Base-by-base conservation (phyloP, 2,329 filamentous ascomycete genomes). In the Neoascochyta sp. region DNA sequence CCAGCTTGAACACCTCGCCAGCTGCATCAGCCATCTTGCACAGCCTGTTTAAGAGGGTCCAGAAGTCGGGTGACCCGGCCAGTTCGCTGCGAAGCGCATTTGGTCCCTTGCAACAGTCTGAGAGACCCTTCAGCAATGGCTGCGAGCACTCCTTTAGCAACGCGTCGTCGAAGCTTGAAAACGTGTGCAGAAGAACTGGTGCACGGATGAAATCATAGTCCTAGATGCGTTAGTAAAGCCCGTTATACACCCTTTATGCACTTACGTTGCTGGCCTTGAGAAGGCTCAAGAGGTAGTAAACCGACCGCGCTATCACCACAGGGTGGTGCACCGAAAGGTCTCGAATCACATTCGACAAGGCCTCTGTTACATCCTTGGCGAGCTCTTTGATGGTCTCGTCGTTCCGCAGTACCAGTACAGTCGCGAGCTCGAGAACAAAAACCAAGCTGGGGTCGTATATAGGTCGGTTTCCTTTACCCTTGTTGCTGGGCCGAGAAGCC, bases 61-160 rank as follows among this genome's bases (percentile, higher is more conserved):
- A 98, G 62, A 98, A 96, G 56, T 98, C 92, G 0, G 92, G 92
- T 11, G 90, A 96, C 9, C 86, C 90, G 65, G 94, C 93, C 47
- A 96, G 85, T 65, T 96, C 90, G 47, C 86, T 95, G 34, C 86
- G 80, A 16, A 98, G 69, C 9, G 84, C 79, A 15, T 81, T 80
- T 1, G 86, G 79, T 37, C 83, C 78, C 29, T 83, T 80, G 45
- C 95, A 85, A 51, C 89, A 95, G 24, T 81, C 72, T 24, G 81
- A 77, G 15, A 98, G 69, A 0, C 90, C 90, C 49, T 84, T 81
- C 11, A 95, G 70, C 1, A 93, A 78, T 4, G 86, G 76, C 17
- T 79, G 71, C 1, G 88, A 83, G 10, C 86, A 83, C 58, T 83
- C 84, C 30, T 83, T 79, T 12, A 96, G 70, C 0, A 82, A 71